Percentiles rank a stretch among this genome's conserved stretches.
phyloP scores from a whole-genome alignment of 75 land plant species.

The Azolla pinnata region DNA sequence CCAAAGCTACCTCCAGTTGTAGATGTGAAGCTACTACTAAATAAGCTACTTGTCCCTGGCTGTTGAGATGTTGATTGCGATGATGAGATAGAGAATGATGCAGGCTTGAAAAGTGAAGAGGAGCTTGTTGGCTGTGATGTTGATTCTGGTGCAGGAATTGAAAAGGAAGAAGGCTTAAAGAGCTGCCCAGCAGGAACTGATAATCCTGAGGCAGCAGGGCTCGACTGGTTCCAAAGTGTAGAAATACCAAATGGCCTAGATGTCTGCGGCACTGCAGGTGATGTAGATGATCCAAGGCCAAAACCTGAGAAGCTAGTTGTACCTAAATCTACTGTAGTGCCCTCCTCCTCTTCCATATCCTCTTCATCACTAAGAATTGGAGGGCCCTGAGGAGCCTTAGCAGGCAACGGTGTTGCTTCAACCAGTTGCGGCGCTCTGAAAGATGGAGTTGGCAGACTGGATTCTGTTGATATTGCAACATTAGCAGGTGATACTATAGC shows the following conservation, averaged over 20 bases:
- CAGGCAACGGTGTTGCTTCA: too few relatives aligned
- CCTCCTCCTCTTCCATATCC: conserved; percentile 94
- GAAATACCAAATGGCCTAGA: conserved; percentile 69
- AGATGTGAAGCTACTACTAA: conserved; percentile 16
- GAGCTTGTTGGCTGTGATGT: conserved; percentile 12
- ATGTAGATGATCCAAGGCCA: conserved; percentile 45
- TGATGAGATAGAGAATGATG: conserved; percentile 14
- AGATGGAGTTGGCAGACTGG: conserved; percentile 8
- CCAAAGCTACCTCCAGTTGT: conserved; percentile 29
- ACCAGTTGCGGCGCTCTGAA: too few relatives aligned
- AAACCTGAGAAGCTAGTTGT: conserved; percentile 41
- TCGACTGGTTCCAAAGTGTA: conserved; percentile 18
- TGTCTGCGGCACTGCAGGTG: conserved; percentile 30
- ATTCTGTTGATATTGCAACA: background rate
- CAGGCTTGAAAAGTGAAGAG: background rate
- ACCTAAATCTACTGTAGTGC: conserved; percentile 41
- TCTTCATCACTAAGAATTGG: conserved; percentile 51
- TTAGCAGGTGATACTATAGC: conserved; percentile 5
- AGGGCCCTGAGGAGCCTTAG: conserved; percentile 11
- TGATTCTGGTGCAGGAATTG: conserved; percentile 46
- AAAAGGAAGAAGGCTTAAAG: conserved; percentile 79
- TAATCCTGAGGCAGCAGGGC: conserved; percentile 24
- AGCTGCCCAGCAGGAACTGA: conserved; percentile 48
- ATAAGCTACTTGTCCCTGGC: conserved; percentile 14
- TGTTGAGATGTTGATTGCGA: too few relatives aligned